Base-by-base conservation (phyloP, 2,329 filamentous ascomycete species). In the Colletotrichum sojae region DNA sequence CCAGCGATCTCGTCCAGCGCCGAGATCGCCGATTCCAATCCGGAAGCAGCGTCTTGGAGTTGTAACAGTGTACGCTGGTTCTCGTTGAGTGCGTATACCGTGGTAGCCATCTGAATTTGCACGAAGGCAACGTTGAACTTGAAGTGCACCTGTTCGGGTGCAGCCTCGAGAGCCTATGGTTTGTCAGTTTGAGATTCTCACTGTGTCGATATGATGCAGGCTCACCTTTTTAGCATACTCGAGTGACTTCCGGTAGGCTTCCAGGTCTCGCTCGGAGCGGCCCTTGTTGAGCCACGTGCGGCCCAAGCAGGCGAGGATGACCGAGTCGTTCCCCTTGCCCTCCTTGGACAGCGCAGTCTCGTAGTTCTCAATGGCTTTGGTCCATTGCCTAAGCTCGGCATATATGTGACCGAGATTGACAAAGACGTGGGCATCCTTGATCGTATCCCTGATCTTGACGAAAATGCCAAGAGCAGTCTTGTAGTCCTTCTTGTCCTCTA, bases 81-180 rank as follows among this genome's bases (percentile, higher is more conserved):
- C 77, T 98, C 94, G 5, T 89, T 85, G 62, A 97, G 84, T 43
- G 84, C 86, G 79, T 94, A 91, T 63, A 98, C 90, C 36, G 92
- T 89, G 53, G 92, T 92, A 20, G 95, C 95, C 63, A 98, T 90
- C 79, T 98, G 95, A 71, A 97, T 97, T 78, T 98, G 96, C 31
- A 98, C 94, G 77, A 98, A 99, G 0, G 96, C 96, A 31, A 99
- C 93, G 76, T 99, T 99, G 87, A 99, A 99, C 79, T 96, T 94
- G 80, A 96, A 94, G 80, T 97, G 94, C 36, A 95, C 87, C 75
- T 97, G 94, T 5, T 96, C 92, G 0, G 94, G 93, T 1, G 93
- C 90, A 63, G 92, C 88, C 63, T 90, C 88, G 18, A 97, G 88
- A 27, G 95, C 94, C 88, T 92, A 39, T 6, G 15, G 45, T 57